Evolutionary conservation across 2,329 filamentous ascomycete species (phyloP).

Genomic region (Pseudomassariella vexata): DNA sequence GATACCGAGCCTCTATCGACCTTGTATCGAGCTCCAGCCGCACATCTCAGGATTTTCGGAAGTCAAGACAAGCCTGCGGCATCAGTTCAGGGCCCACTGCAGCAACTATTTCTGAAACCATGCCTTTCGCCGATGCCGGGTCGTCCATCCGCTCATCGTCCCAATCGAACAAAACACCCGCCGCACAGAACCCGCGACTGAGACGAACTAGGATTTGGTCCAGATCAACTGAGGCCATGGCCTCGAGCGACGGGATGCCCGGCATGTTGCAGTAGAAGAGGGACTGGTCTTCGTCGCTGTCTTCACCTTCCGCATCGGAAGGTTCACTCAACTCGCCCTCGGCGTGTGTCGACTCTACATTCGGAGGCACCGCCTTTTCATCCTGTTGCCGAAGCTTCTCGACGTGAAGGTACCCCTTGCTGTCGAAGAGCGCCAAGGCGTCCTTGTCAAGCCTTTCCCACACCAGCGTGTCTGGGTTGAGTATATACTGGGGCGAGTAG

Average conservation of each 20-base stretch:
- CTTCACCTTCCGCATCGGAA: constrained; percentile 8
- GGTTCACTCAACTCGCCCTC: constrained; percentile 9
- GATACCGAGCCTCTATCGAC: not conserved
- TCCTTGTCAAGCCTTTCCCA: constrained; percentile 57
- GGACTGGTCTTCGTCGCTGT: constrained; percentile 12
- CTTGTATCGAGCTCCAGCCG: no score
- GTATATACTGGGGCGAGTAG: constrained; percentile 67
- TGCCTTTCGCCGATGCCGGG: constrained; percentile 48
- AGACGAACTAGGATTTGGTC: constrained; percentile 53
- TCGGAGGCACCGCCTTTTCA: constrained; percentile 7
- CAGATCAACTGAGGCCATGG: constrained; percentile 51
- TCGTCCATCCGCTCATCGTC: constrained; percentile 43
- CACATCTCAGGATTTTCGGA: constrained; percentile 20
- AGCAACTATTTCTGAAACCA: constrained; percentile 62
- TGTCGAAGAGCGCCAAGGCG: constrained; percentile 45
- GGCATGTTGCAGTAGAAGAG: constrained; percentile 62
- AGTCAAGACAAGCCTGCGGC: constrained; percentile 52
- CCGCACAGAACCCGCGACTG: constrained; percentile 16
- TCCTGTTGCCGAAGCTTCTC: constrained; percentile 13
- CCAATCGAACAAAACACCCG: constrained; percentile 47
- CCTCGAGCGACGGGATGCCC: constrained; percentile 51
- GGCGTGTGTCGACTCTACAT: constrained; percentile 2
- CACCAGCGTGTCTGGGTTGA: constrained; percentile 59
- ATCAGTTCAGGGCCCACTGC: constrained; percentile 58
- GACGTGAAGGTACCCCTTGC: constrained; percentile 50